Evolutionary conservation across 345 rosid species (phyloP), one percentile per base, ranked within the genome.

Genomic region (Citrus cavaleriei): DNA sequence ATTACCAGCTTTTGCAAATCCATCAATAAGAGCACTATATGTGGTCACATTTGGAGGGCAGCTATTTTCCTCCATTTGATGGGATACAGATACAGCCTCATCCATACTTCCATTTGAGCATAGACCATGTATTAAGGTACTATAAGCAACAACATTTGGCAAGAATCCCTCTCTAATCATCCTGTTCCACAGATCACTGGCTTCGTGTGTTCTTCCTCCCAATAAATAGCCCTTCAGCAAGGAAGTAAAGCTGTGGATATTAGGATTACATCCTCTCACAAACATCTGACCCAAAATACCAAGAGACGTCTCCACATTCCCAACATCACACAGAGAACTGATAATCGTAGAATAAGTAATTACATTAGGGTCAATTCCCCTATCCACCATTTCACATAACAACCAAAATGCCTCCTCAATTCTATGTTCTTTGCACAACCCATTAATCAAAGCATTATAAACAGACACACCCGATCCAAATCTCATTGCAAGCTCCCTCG

Each of bases 311-410:
- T 85, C 93, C 4, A 90, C 80, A 32, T 85, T 80, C 34, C 97
- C 92, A 42, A n/a, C 51, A 71, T 80, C 84, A 19, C 89, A 88
- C 65, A 95, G 89, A 68, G 84, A 82, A 82, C 81, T 92, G 65
- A 93, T 87, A 79, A 92, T 62, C 4, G 93, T 90, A 0, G 98
- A 89, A 79, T 89, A 95, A 10, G 98, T 90, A 72, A 92, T 83
- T 37, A 90, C 95, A 79, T 93, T 88, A 60, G 95, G 97, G 59
- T 85, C 83, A 10, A 87, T 42, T 22, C 91, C 90, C 70, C 80
- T 80, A 74, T 84, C 90, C 70, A 55, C 72, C 92, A 93, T 90
- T 80, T 88, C 89, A 9, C 69, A 49, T 18, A 93, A 80, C 84
- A 91, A 59, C 32, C 19, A 82, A 82, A 93, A 84, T 0, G 81